Evolutionary conservation across 306 rosid species (phyloP).

Genomic region (Castanopsis chinensis): DNA sequence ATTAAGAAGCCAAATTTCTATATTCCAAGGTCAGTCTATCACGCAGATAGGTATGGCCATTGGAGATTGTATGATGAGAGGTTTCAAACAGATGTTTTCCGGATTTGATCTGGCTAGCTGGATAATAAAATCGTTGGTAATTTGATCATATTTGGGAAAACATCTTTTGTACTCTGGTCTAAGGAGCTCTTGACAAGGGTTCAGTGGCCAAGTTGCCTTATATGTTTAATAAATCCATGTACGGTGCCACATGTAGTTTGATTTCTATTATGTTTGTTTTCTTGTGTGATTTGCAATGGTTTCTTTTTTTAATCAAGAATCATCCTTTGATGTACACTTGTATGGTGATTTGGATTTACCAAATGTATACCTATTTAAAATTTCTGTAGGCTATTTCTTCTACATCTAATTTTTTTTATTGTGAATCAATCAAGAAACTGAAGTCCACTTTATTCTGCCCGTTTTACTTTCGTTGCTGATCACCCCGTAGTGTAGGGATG

Average conservation of each 20-base stretch:
- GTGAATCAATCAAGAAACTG: no score
- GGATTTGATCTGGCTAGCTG: constrained; percentile 42
- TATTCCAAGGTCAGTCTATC: constrained; percentile 46
- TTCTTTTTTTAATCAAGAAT: background rate
- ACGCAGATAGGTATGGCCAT: constrained; percentile 63
- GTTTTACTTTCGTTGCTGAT: no score
- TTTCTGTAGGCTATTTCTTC: background rate
- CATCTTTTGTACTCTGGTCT: constrained; percentile 16
- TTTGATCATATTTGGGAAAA: constrained; percentile 2
- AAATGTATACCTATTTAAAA: background rate
- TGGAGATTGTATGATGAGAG: constrained; percentile 90
- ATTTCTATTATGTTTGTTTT: background rate
- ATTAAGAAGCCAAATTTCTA: constrained; percentile 50
- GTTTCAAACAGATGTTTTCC: constrained; percentile 82
- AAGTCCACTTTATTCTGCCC: no score
- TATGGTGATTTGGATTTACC: background rate
- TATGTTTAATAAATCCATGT: constrained; percentile 1
- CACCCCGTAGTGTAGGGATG: no score
- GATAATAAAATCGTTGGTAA: constrained; percentile 6
- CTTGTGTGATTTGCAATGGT: background rate
- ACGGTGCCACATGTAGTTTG: background rate
- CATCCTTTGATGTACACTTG: background rate
- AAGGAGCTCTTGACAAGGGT: constrained; percentile 3
- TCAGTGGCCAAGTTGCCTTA: constrained; percentile 9
- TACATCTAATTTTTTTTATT: background rate